Conservation (phyloP, 345 rosid species). For the Anastatica hierochuntica region DNA sequence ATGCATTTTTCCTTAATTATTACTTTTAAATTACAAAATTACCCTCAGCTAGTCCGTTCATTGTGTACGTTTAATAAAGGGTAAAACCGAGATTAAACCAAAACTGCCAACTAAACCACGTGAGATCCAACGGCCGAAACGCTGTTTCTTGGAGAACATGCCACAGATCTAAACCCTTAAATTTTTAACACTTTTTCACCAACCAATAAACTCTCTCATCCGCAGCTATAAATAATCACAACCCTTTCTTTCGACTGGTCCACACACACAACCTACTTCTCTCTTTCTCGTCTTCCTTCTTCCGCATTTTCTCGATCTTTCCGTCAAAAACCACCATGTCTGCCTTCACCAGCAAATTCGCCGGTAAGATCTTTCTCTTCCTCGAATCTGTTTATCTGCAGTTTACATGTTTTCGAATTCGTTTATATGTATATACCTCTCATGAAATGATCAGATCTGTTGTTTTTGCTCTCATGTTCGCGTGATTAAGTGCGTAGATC, state of each 20-base stretch:
- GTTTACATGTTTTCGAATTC: not conserved
- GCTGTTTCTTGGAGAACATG: conserved; percentile 23
- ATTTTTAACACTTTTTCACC: conserved; percentile 2
- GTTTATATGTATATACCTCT: not conserved
- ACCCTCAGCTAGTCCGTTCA: not conserved
- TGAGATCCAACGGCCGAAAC: conserved; percentile 27
- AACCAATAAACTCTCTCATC: conserved; percentile 6
- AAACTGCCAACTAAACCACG: conserved; percentile 19
- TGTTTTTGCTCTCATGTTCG: not conserved
- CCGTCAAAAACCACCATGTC: conserved; percentile 46
- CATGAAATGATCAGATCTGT: conserved; percentile 5
- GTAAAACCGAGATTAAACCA: not conserved
- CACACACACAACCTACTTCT: not conserved
- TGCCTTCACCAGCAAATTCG: conserved; percentile 70
- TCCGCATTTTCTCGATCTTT: not conserved
- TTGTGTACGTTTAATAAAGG: not conserved
- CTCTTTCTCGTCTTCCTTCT: not conserved
- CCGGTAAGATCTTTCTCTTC: conserved; percentile 33
- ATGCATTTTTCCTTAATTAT: not conserved
- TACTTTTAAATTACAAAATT: not conserved
- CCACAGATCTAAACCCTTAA: conserved; percentile 22
- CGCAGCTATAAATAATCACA: conserved; percentile 14
- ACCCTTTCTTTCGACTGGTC: not conserved
- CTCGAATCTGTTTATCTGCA: not conserved
- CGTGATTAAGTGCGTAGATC: not conserved